Evolutionary conservation across 2,329 filamentous ascomycete genomes (phyloP).

Genomic region (Tolypocladium ophioglossoides): DNA sequence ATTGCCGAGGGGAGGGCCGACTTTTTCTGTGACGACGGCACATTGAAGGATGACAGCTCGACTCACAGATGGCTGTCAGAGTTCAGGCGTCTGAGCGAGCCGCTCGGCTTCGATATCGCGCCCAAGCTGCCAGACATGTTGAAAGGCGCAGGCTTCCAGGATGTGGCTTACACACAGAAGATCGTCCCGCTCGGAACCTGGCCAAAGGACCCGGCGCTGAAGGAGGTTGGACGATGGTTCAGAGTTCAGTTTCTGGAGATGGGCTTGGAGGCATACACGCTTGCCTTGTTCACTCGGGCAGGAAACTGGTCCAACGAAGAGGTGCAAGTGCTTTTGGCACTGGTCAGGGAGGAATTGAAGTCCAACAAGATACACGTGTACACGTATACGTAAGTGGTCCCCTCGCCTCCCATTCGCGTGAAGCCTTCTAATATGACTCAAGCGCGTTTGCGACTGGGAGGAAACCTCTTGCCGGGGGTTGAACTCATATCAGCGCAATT

Average conservation of each 20-base stretch:
- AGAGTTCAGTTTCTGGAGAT: conserved; percentile 10
- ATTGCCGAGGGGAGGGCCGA: conserved; percentile 10
- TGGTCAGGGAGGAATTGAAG: conserved; percentile 13
- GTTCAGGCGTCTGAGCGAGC: conserved; percentile 10
- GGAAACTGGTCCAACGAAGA: conserved; percentile 11
- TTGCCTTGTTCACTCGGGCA: conserved; percentile 13
- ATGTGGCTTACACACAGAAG: conserved; percentile 14
- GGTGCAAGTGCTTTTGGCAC: conserved; percentile 12
- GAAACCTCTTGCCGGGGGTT: no score
- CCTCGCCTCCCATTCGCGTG: no score
- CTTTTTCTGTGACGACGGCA: conserved; percentile 14
- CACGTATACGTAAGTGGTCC: conserved; percentile 9
- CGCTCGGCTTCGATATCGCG: conserved; percentile 11
- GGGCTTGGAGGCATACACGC: conserved; percentile 10
- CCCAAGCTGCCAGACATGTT: conserved; percentile 8
- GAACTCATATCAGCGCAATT: no score
- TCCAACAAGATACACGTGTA: conserved; percentile 13
- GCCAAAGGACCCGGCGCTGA: conserved; percentile 29
- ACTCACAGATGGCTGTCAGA: conserved; percentile 12
- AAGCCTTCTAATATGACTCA: no score
- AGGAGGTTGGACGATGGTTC: conserved; percentile 14
- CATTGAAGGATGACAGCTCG: conserved; percentile 7
- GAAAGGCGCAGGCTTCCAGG: conserved; percentile 16
- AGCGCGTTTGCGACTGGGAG: no score
- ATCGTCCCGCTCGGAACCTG: conserved; percentile 28